Conservation (phyloP, 2,329 filamentous ascomycete species). For the Albifimbria verrucaria region DNA sequence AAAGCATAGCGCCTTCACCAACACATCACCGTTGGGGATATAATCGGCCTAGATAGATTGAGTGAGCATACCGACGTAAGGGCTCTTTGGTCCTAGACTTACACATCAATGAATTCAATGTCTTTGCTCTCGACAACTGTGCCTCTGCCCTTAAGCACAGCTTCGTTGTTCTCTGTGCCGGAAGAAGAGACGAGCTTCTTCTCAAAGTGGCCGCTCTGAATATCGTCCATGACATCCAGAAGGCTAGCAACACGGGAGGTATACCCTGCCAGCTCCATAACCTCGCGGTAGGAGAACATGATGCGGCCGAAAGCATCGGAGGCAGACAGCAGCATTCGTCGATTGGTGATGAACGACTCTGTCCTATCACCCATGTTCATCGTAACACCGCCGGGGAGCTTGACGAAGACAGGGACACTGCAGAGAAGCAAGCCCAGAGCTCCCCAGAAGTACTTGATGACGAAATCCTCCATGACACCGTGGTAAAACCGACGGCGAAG, state of each 20-base stretch:
- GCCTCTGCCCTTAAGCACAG: constrained; percentile 78
- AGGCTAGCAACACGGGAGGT: constrained; percentile 88
- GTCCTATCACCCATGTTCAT: constrained; percentile 68
- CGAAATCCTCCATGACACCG: constrained; percentile 99
- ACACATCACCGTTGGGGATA: constrained; percentile 95
- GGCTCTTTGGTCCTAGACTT: constrained; percentile 26
- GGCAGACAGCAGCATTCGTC: constrained; percentile 84
- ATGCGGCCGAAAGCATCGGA: constrained; percentile 94
- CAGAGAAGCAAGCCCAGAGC: constrained; percentile 87
- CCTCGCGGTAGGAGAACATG: constrained; percentile 98
- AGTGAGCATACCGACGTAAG: constrained; percentile 13
- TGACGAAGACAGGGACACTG: constrained; percentile 94
- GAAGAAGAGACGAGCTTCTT: constrained; percentile 94
- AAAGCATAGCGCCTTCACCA: constrained; percentile 84
- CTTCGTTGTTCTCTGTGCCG: constrained; percentile 75
- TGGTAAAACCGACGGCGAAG: constrained; percentile 88
- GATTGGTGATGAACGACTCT: constrained; percentile 86
- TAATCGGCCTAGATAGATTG: constrained; percentile 62
- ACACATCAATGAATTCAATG: constrained; percentile 82
- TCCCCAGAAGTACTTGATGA: constrained; percentile 99
- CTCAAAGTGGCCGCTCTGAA: constrained; percentile 85
- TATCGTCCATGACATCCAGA: constrained; percentile 91
- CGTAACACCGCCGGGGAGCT: constrained; percentile 68
- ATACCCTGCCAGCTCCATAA: constrained; percentile 93
- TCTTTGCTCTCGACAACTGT: constrained; percentile 76